Evolutionary conservation across 257 asterid species (phyloP).

Genomic region (Nicotiana benthamiana): DNA sequence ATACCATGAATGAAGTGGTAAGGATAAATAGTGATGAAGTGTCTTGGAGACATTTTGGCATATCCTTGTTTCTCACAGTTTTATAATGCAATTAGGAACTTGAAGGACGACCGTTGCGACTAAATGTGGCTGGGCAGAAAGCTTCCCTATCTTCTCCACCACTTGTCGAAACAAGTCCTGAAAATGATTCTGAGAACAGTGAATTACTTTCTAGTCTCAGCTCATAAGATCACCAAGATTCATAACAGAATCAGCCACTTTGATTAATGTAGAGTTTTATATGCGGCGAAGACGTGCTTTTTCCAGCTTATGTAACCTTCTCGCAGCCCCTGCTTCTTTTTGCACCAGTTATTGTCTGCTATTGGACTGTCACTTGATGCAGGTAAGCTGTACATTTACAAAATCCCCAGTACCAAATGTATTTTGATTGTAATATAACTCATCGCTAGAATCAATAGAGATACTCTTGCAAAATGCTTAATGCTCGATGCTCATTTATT

Average conservation of each 20-base stretch:
- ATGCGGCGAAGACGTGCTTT: not conserved
- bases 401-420: not conserved
- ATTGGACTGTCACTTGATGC: not conserved
- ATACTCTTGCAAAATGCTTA: not conserved
- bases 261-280: conserved; percentile 1
- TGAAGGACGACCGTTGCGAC: conserved; percentile 74
- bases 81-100: conserved; percentile 43
- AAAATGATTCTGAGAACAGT: conserved; percentile 17
- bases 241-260: not conserved
- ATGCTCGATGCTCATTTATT: not conserved
- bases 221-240: not conserved
- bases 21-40: conserved; percentile 3
- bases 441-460: not conserved
- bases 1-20: conserved; percentile 81
- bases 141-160: conserved; percentile 28
- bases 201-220: conserved; percentile 27
- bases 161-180: conserved; percentile 16
- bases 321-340: too few relatives aligned
- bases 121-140: conserved; percentile 50
- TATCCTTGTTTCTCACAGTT: not conserved
- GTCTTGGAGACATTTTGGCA: not conserved
- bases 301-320: not conserved
- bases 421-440: not conserved
- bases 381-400: not conserved
- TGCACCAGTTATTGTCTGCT: too few relatives aligned